Evolutionary conservation across 139 green algal species (phyloP).

Genomic region (Tetradesmus obliquus): DNA sequence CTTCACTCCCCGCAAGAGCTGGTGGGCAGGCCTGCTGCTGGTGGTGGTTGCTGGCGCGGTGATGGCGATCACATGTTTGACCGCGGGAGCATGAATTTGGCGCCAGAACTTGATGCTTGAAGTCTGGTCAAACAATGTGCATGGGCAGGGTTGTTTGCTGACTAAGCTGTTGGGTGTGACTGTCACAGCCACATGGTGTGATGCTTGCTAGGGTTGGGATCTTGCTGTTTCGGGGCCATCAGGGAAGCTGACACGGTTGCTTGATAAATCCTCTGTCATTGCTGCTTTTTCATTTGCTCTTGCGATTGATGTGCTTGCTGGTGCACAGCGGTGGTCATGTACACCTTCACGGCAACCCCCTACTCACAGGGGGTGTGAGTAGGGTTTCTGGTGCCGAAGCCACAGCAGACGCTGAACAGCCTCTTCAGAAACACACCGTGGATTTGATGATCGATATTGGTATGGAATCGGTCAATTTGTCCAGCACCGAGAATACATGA

Average conservation of each 20-base stretch:
- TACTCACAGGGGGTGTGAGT: background rate
- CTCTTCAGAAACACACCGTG: background rate
- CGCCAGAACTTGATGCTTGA: no score
- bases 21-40: conserved; percentile 38
- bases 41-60: conserved; percentile 29
- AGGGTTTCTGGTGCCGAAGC: background rate
- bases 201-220: no score
- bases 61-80: conserved; percentile 33
- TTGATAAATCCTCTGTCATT: no score
- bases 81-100: background rate
- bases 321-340: background rate
- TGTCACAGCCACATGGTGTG: no score
- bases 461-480: background rate
- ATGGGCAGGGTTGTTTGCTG: no score
- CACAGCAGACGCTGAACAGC: background rate
- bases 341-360: background rate
- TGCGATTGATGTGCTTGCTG: background rate
- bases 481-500: background rate
- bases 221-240: no score
- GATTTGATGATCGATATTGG: no score
- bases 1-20: conserved; percentile 35
- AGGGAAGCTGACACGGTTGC: no score
- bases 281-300: no score
- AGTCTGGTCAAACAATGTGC: no score
- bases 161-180: no score